Evolutionary conservation across 1,284 basidiomycete genomes (phyloP), one percentile per base, ranked within the genome.

Genomic region (Vanrija sp.): DNA sequence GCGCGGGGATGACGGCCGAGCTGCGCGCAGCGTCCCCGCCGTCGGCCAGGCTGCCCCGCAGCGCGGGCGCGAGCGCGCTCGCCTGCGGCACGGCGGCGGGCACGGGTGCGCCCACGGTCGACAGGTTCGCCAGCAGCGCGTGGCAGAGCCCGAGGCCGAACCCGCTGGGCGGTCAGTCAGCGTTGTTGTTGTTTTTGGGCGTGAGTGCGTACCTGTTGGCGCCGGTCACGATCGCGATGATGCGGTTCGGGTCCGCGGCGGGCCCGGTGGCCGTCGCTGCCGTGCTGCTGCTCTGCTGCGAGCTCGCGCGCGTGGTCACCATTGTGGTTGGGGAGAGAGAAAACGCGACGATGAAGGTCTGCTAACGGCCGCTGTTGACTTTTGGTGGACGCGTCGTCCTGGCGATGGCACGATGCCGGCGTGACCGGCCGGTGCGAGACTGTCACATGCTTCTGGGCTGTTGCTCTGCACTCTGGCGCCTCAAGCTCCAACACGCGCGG

Each of bases 141-240:
- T 88, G 84, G 76, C 90, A 92, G 48, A 90, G 86, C 1, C 88
- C 90, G 67, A 87, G 86, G 12, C 91, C 91, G 28, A 93, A 82
- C 54, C 91, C 91, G 50, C 91, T 93, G 71, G 3, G 48, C 18
- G 5, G 21, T 23, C n/a, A n/a, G 55, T 44, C 19, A 52, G 59
- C 28, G 29, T 38, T 38, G 44, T 43, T 6, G 12, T 12, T 46
- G 23, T 12, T n/a, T n/a, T 16, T 46, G 34, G 19, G 23, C 26
- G 16, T 1, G 68, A 81, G 43, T 1, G 68, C 81, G 43, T 64
- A 86, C 86, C 81, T 80, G 71, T 87, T 87, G 42, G 86, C 85
- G 18, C 85, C 85, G 0, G 85, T 87, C 29, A 87, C 84, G 18
- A 86, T 74, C 38, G 84, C 77, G 69, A 83, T 42, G 50, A 61